These are phyloP conservation scores for Pachyrhizus erosus DNA, from an alignment of 306 rosid species.

Conservation along the genomic window DNA sequence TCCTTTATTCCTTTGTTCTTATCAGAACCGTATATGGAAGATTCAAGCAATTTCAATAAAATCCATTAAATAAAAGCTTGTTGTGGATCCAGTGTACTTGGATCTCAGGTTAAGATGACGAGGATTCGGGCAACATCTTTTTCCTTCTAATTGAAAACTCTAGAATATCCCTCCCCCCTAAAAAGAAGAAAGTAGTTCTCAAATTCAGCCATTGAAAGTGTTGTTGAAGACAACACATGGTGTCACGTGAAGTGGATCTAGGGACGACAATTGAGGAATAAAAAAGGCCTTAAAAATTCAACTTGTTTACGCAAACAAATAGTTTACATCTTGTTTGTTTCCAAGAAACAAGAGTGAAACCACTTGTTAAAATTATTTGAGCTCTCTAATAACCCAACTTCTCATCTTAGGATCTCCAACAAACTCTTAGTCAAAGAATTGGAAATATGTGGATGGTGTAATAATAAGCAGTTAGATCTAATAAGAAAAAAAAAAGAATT, in stretches of 20 bases:
- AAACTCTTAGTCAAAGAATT: too few species aligned
- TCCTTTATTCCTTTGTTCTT: not conserved
- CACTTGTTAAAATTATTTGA: not conserved
- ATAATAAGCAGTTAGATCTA: too few species aligned
- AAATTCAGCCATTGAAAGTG: not conserved
- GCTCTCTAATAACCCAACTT: too few species aligned
- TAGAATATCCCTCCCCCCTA: not conserved
- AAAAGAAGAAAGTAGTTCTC: not conserved
- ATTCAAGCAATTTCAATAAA: conserved; percentile 1
- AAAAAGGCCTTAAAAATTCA: not conserved
- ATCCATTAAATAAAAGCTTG: not conserved
- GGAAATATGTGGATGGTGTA: too few species aligned
- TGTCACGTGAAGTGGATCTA: conserved; percentile 47
- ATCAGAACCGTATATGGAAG: not conserved
- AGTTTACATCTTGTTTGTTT: not conserved
- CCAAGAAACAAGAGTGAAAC: not conserved
- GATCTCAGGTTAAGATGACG: too few species aligned
- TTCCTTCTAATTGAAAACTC: not conserved
- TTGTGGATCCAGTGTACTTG: not conserved
- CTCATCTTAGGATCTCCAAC: too few species aligned
- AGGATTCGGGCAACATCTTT: too few species aligned
- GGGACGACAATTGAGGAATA: not conserved
- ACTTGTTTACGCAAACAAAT: not conserved
- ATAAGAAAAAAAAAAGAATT: too few species aligned
- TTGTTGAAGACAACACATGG: conserved; percentile 28